Base-by-base conservation (phyloP, 1,284 basidiomycete genomes). In the Fomitopsis schrenkii region DNA sequence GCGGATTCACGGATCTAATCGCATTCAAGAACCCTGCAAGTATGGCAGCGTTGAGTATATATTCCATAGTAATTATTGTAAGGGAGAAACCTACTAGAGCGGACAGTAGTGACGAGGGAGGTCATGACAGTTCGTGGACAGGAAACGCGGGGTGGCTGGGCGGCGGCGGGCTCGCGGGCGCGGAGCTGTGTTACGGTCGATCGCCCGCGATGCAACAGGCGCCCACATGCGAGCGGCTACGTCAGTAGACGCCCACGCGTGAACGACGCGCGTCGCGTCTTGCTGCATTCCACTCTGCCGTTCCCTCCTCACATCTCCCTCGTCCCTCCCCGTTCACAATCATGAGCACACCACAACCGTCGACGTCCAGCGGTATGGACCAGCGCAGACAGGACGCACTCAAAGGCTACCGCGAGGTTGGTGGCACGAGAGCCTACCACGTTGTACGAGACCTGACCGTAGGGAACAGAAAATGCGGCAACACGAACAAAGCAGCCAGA, bases 401-500 rank as follows among this genome's bases (percentile, higher is more conserved):
- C 2, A 73, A 67, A 60, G 70, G 63, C 1, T 70, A 70, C 42
- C 62, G 68, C 55, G 67, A 70, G 46, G 68, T 70, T 17, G 4
- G 66, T 59, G 1, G 6, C 8, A 26, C 28, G 30, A 33, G 19
- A 12, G 30, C 3, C 14, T 3, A 14, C 19, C 2, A 2, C 19
- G 17, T 42, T 35, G 1, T 28, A 14, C 10, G 30, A 7, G 38
- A 59, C 15, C 50, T 55, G 38, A 53, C 50, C 4, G 52, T 19
- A n/a, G 50, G 38, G 7, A 6, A 17, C 62, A 97, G 94, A 97
- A 96, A 93, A 88, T 96, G 84, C 87, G 87, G 66, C 86, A 87
- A 66, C 95, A 97, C 73, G 92, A 94, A 78, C 79, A 80, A 59
- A 90, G 86, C 68, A 91, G 91, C 69, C 86, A 94, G 71, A 91